Base-by-base conservation (phyloP, 768 basidiomycete genomes). In the Suillus ampliporus region DNA sequence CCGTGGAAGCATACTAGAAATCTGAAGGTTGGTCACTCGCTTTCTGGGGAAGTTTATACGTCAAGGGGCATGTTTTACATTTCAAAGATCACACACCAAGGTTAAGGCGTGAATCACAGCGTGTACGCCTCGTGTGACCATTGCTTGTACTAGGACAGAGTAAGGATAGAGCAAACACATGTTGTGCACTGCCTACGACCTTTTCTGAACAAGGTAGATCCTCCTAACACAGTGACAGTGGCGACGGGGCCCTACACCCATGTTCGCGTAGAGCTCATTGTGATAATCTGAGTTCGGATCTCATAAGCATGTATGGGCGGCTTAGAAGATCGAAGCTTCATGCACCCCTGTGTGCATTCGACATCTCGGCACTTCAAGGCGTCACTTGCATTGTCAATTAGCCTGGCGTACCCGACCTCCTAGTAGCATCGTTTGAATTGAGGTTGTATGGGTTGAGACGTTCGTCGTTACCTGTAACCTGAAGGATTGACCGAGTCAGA, bases 1-100 rank as follows among this genome's bases (percentile, higher is more conserved):
- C 31, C 70, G 53, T 13, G 71, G 56, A 4, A 67, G 6, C 78
- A 78, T 78, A 62, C 21, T 65, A 64, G 53, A 37, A 26, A 38
- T 37, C 10, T 54, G 53, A 38, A 26, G 53, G 13, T 3, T 15
- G n/a, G 21, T 2, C 9, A 14, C 35, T 21, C n/a, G 8, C n/a
- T 31, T 21, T 15, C 38, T 15, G 38, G 11, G 4, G 19, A n/a
- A n/a, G 50, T 31, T 51, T 51, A 51, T 51, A 51, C 34, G 50
- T 19, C 13, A 34, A 34, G 19, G 50, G 50, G 11, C 11, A 11
- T n/a, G 50, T 10, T 19, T 51, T 51, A 31, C 19, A 51, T 31
- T 31, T 34, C 11, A 51, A n/a, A n/a, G 19, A 19, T 51, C 19
- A 34, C 50, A 51, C n/a, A 51, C 50, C 31, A 31, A 34, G 11